Evolutionary conservation across 2,329 filamentous ascomycete genomes (phyloP).

Genomic region (Cordyceps cateniannulata): DNA sequence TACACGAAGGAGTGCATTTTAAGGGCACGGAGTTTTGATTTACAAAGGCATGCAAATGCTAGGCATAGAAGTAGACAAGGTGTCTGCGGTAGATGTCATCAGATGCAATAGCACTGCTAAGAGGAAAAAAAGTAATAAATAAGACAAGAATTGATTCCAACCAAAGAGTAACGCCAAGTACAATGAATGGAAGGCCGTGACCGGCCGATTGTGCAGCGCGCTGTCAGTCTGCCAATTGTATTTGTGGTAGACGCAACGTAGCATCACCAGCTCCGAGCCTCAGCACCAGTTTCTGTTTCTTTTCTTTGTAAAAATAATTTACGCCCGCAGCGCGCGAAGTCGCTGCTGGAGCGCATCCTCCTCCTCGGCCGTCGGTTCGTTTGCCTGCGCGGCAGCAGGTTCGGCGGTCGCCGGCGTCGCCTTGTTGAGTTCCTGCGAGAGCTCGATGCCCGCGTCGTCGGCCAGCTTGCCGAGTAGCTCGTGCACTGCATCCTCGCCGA

Average conservation of each 20-base stretch:
- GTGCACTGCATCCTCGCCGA: slow-evolving; percentile 80
- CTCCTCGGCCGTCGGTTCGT: slow-evolving; percentile 68
- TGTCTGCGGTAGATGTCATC: slow-evolving; percentile 3
- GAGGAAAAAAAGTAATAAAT: neutral
- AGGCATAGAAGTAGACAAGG: no score
- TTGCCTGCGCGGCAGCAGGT: slow-evolving; percentile 42
- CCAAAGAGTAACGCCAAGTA: slow-evolving; percentile 4
- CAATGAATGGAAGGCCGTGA: slow-evolving; percentile 2
- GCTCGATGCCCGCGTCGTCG: slow-evolving; percentile 79
- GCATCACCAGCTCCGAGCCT: no score
- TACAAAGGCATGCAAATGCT: neutral
- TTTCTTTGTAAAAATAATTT: slow-evolving; percentile 6
- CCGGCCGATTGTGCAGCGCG: neutral
- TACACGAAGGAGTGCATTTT: neutral
- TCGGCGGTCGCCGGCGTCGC: slow-evolving; percentile 52
- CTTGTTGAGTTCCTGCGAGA: slow-evolving; percentile 65
- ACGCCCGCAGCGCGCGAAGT: slow-evolving; percentile 49
- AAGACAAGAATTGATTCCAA: neutral
- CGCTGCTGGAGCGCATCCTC: slow-evolving; percentile 67
- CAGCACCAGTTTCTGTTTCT: neutral
- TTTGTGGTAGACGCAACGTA: neutral
- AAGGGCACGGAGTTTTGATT: neutral
- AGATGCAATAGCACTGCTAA: neutral
- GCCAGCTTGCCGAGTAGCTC: slow-evolving; percentile 78
- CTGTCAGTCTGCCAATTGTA: no score